A percentile compares a stretch with the other conserved stretches of the same genome.
Conservation (phyloP, 345 rosid species). For the Abelmoschus esculentus region DNA sequence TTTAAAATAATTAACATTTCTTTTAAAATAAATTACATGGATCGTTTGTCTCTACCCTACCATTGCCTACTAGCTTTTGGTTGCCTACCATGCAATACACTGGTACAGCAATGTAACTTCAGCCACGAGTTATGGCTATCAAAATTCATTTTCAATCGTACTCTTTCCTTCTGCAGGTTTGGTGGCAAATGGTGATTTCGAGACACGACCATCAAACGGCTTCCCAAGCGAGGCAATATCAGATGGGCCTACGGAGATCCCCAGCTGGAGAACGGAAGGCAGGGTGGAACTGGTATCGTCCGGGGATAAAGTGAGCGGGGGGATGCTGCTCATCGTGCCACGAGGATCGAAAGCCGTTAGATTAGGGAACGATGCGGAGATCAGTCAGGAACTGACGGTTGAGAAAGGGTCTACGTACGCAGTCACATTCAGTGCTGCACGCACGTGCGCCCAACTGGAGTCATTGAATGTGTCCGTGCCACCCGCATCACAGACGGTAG, state of each 20-base stretch:
- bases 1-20: background rate
- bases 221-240: constrained; percentile 50
- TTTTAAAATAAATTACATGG: too few species aligned
- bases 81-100: background rate
- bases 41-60: too few species aligned
- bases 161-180: constrained; percentile 31
- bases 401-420: constrained; percentile 78
- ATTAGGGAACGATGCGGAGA: constrained; percentile 88
- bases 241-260: constrained; percentile 46
- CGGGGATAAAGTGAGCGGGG: constrained; percentile 89
- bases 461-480: constrained; percentile 83
- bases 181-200: constrained; percentile 75
- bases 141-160: background rate
- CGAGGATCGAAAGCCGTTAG: constrained; percentile 72
- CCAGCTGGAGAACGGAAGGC: constrained; percentile 69
- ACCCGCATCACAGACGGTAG: constrained; percentile 66
- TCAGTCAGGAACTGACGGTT: constrained; percentile 76
- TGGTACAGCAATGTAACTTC: background rate
- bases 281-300: constrained; percentile 78
- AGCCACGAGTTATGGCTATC: background rate
- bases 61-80: too few species aligned
- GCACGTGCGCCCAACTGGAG: constrained; percentile 97
- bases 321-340: constrained; percentile 92
- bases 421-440: constrained; percentile 91
- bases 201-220: constrained; percentile 57